These are phyloP conservation scores for Ogataea zsoltii DNA, from an alignment of 805 yeast genomes.

Conservation along the genomic window DNA sequence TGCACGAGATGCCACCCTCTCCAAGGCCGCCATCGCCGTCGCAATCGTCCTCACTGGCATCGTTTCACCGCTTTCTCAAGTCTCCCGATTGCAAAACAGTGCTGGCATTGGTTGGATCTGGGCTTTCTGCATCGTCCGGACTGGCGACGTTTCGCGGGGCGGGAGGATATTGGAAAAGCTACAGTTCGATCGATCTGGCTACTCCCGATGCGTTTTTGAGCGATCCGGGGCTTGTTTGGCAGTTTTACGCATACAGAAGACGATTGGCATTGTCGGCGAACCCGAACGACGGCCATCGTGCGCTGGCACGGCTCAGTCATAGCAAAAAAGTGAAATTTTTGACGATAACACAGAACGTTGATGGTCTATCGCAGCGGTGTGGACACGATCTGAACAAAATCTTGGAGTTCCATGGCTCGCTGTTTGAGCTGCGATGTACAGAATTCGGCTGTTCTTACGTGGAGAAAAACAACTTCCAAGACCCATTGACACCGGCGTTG, in stretches of 20 bases:
- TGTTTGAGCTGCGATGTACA: slow-evolving; percentile 75
- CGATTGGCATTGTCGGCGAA: slow-evolving; percentile 60
- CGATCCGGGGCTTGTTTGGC: slow-evolving; percentile 91
- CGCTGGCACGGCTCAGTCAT: slow-evolving; percentile 63
- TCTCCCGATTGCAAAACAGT: slow-evolving; percentile 44
- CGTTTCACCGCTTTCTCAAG: slow-evolving; percentile 47
- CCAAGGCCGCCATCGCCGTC: background rate
- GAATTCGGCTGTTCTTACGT: slow-evolving; percentile 67
- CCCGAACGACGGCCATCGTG: slow-evolving; percentile 76
- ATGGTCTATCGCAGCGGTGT: slow-evolving; percentile 69
- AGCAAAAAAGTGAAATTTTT: slow-evolving; percentile 42
- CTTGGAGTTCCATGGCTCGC: slow-evolving; percentile 75
- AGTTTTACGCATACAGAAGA: slow-evolving; percentile 74
- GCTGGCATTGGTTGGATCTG: slow-evolving; percentile 78
- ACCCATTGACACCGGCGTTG: slow-evolving; percentile 54
- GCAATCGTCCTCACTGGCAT: slow-evolving; percentile 7
- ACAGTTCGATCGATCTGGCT: slow-evolving; percentile 79
- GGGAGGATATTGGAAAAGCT: slow-evolving; percentile 76
- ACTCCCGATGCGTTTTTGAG: slow-evolving; percentile 87
- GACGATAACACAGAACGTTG: slow-evolving; percentile 83
- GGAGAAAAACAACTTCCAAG: slow-evolving; percentile 50
- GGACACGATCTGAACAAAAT: slow-evolving; percentile 55
- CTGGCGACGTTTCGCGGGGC: slow-evolving; percentile 71
- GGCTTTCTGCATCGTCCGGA: slow-evolving; percentile 77
- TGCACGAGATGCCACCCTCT: background rate